These are phyloP conservation scores for Nicotiana paniculata DNA, from an alignment of 257 asterid species.

Conservation along the genomic window DNA sequence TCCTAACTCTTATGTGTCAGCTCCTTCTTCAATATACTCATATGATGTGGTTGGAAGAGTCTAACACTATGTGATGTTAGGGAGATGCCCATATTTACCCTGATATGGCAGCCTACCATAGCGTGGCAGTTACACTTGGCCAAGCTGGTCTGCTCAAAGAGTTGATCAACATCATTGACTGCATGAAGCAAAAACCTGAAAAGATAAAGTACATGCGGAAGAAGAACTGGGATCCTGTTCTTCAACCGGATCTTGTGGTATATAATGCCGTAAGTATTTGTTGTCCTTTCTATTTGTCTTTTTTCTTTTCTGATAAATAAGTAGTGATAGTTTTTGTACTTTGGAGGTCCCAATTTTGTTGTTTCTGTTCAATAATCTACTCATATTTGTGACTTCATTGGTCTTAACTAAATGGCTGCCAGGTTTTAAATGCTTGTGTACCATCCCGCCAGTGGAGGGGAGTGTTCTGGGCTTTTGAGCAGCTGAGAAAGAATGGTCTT, in stretches of 20 bases:
- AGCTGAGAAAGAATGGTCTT: slow-evolving; percentile 70
- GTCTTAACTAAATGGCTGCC: slow-evolving; percentile 15
- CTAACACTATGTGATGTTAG: slow-evolving; percentile 30
- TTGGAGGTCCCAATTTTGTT: neutral
- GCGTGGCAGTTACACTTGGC: slow-evolving; percentile 78
- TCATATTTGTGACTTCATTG: slow-evolving; percentile 7
- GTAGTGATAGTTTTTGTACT: neutral
- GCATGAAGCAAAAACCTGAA: slow-evolving; percentile 75
- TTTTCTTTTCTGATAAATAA: neutral
- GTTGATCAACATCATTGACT: slow-evolving; percentile 57
- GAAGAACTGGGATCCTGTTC: slow-evolving; percentile 82
- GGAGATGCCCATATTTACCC: slow-evolving; percentile 72
- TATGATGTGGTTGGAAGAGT: slow-evolving; percentile 4
- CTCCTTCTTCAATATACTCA: slow-evolving; percentile 7
- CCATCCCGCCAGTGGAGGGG: slow-evolving; percentile 87
- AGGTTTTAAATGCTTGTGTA: slow-evolving; percentile 95
- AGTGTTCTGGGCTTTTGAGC: slow-evolving; percentile 90
- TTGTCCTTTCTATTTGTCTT: neutral
- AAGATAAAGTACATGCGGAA: slow-evolving; percentile 43
- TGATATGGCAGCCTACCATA: slow-evolving; percentile 91
- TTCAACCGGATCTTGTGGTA: slow-evolving; percentile 78
- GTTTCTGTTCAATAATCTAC: neutral
- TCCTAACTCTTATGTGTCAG: neutral
- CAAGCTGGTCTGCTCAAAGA: slow-evolving; percentile 87
- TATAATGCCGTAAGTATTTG: slow-evolving; percentile 75